A percentile compares a stretch with the other conserved stretches of the same genome.
phyloP scores from a whole-genome alignment of 2,329 filamentous ascomycete species.

The Fusarium multiceps region DNA sequence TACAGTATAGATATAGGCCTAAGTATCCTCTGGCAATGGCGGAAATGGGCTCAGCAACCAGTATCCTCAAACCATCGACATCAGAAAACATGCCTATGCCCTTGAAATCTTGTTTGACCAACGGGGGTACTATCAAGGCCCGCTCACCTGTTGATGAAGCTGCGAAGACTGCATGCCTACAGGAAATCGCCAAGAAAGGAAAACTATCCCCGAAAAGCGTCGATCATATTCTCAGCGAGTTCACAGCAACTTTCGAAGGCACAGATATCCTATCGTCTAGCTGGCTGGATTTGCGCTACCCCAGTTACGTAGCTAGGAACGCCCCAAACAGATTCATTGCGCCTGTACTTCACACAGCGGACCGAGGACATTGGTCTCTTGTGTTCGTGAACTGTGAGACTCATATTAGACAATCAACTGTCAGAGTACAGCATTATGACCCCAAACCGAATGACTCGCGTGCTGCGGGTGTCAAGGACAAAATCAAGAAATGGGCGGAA shows the following conservation, averaged over 20 bases:
- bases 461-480: neutral
- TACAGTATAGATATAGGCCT: neutral
- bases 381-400: neutral
- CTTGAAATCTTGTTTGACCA: neutral
- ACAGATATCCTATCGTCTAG: no score
- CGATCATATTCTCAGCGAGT: neutral
- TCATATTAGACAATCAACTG: neutral
- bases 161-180: neutral
- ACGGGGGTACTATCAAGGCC: neutral
- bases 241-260: neutral
- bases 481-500: neutral
- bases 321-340: neutral
- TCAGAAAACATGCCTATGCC: neutral
- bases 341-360: neutral
- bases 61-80: neutral
- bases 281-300: no score
- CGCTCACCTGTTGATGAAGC: neutral
- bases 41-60: neutral
- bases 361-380: neutral
- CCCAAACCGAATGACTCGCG: fast-evolving
- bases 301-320: neutral
- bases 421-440: neutral
- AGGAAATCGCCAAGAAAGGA: neutral
- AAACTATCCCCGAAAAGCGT: neutral
- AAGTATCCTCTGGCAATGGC: neutral